A percentile compares a stretch with the other conserved stretches of the same genome.
Evolutionary conservation across 257 asterid genomes (phyloP).

Genomic region (Buddleja alternifolia): DNA sequence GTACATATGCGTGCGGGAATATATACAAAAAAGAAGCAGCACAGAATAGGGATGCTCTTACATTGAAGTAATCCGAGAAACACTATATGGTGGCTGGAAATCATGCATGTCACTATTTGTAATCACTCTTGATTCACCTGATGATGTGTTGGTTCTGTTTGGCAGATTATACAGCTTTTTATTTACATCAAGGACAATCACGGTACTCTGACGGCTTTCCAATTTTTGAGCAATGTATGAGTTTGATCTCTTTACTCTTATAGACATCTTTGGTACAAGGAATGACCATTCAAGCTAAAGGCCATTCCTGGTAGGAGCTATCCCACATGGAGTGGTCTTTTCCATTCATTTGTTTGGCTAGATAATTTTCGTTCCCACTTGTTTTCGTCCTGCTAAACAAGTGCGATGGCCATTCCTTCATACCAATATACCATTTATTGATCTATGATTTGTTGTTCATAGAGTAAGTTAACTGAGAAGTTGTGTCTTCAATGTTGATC

Average conservation of each 20-base stretch:
- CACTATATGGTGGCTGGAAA: constrained; percentile 1
- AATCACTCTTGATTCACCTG: constrained; percentile 32
- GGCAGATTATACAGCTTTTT: constrained; percentile 90
- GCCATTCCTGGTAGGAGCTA: neutral
- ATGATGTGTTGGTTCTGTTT: constrained; percentile 33
- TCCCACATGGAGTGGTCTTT: constrained; percentile 10
- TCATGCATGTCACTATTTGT: constrained; percentile 15
- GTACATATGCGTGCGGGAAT: neutral
- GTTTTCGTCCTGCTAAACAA: constrained; percentile 7
- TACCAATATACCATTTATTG: constrained; percentile 8
- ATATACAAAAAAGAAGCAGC: neutral
- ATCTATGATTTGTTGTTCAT: constrained; percentile 6
- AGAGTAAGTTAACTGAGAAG: neutral
- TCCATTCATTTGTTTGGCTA: neutral
- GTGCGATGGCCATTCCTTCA: constrained; percentile 9
- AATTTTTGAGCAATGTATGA: constrained; percentile 89
- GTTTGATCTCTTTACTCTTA: constrained; percentile 33
- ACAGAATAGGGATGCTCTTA: neutral
- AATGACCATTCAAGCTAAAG: constrained; percentile 9
- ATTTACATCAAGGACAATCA: constrained; percentile 78
- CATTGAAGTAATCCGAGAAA: neutral
- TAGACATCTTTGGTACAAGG: constrained; percentile 26
- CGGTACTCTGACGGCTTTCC: constrained; percentile 79
- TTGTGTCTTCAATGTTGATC: neutral
- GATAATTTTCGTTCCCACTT: constrained; percentile 11